These are phyloP conservation scores for Oryza longistaminata DNA, from an alignment of 176 grass and related monocot genomes.

Conservation along the genomic window DNA sequence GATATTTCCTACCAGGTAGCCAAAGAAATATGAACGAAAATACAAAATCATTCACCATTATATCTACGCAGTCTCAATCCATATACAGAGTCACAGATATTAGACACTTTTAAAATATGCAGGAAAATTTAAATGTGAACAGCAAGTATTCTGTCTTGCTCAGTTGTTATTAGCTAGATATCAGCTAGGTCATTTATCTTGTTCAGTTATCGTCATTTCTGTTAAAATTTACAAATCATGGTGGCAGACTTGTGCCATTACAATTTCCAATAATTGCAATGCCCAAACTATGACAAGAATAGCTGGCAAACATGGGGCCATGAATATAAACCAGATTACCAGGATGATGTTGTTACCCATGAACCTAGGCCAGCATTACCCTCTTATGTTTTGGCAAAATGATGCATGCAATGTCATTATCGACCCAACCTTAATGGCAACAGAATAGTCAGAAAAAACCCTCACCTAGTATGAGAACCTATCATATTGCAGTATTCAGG, in stretches of 20 bases:
- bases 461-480: neutral
- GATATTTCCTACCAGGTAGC: constrained; percentile 12
- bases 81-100: neutral
- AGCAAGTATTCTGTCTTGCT: constrained; percentile 10
- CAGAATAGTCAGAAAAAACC: neutral
- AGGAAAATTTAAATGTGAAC: constrained; percentile 1
- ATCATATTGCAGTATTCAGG: neutral
- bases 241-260: neutral
- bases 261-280: neutral
- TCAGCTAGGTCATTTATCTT: neutral
- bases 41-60: constrained; percentile 24
- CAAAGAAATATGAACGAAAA: constrained; percentile 26
- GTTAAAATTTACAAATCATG: constrained; percentile 7
- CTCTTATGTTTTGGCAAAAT: constrained; percentile 10
- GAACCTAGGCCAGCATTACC: neutral
- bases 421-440: neutral
- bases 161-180: neutral
- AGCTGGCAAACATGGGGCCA: neutral
- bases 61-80: neutral
- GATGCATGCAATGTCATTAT: neutral
- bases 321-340: neutral
- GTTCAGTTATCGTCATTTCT: neutral
- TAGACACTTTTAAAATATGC: constrained; percentile 9
- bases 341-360: neutral
- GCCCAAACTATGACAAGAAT: constrained; percentile 1